Percentiles rank a stretch among this genome's conserved stretches.
phyloP scores from a whole-genome alignment of 345 rosid genomes.

The Bretschneidera sinensis region DNA sequence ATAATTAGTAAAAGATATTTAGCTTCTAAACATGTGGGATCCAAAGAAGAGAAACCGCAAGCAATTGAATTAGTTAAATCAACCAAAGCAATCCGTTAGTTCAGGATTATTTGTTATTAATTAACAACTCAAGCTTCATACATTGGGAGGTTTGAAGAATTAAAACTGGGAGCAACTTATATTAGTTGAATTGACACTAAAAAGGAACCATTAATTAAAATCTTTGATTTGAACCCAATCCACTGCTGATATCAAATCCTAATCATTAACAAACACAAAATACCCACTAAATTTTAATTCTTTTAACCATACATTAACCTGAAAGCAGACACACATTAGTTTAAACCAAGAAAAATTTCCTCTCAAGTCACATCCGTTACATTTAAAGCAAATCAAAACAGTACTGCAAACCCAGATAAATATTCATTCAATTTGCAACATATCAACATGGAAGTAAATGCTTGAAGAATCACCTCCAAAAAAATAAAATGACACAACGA shows the following conservation, averaged over 20 bases:
- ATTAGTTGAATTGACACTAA: background rate
- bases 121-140: too few relatives aligned
- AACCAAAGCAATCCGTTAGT: too few relatives aligned
- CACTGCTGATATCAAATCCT: constrained; percentile 3
- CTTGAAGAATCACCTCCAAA: background rate
- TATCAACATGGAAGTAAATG: background rate
- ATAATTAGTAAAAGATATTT: too few relatives aligned
- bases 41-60: too few relatives aligned
- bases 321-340: constrained; percentile 10
- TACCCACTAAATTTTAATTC: background rate
- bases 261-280: background rate
- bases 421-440: constrained; percentile 2
- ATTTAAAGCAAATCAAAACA: constrained; percentile 27
- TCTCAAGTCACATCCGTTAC: constrained; percentile 7
- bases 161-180: background rate
- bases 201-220: background rate
- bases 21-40: too few relatives aligned
- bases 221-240: constrained; percentile 6
- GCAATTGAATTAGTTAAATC: too few relatives aligned
- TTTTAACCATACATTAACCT: too few relatives aligned
- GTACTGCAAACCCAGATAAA: constrained; percentile 2
- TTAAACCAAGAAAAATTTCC: constrained; percentile 9
- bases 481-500: background rate
- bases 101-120: too few relatives aligned
- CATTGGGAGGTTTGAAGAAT: background rate